Evolutionary conservation across 2,329 filamentous ascomycete genomes (phyloP).

Genomic region (Colletotrichum sp.): DNA sequence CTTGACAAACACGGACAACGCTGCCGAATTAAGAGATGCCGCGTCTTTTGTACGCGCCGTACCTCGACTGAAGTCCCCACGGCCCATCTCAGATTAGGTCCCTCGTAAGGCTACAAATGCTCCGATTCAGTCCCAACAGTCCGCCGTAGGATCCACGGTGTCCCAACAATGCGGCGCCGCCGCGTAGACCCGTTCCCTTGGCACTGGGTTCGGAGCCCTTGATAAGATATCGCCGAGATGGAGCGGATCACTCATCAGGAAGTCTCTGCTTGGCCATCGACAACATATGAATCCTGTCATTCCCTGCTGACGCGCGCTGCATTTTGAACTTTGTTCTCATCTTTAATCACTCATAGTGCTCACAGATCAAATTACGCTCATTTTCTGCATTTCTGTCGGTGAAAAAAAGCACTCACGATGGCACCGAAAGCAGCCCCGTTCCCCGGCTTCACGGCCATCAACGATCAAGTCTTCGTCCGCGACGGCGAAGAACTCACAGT

Average conservation of each 20-base stretch:
- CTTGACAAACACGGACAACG: background rate
- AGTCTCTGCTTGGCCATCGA: background rate
- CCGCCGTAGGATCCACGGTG: background rate
- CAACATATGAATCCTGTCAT: background rate
- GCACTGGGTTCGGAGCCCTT: background rate
- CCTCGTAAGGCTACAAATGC: background rate
- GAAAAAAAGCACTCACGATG: background rate
- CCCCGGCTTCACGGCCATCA: constrained; percentile 52
- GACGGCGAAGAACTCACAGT: constrained; percentile 31
- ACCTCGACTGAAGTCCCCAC: background rate
- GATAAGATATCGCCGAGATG: background rate
- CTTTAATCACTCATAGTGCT: background rate
- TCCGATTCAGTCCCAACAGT: background rate
- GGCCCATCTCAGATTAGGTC: background rate
- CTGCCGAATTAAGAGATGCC: background rate
- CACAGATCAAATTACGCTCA: background rate
- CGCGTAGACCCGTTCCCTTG: background rate
- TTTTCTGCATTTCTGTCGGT: background rate
- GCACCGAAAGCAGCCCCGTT: constrained; percentile 29
- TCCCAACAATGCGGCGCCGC: background rate
- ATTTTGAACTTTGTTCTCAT: fast-evolving
- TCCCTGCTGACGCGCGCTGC: background rate
- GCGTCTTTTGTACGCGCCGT: background rate
- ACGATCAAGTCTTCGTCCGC: constrained; percentile 52
- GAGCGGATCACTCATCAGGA: background rate